Percentiles rank a stretch among this genome's conserved stretches.
Evolutionary conservation across 2,329 filamentous ascomycete species (phyloP).

Genomic region (Cercospora berteroae): DNA sequence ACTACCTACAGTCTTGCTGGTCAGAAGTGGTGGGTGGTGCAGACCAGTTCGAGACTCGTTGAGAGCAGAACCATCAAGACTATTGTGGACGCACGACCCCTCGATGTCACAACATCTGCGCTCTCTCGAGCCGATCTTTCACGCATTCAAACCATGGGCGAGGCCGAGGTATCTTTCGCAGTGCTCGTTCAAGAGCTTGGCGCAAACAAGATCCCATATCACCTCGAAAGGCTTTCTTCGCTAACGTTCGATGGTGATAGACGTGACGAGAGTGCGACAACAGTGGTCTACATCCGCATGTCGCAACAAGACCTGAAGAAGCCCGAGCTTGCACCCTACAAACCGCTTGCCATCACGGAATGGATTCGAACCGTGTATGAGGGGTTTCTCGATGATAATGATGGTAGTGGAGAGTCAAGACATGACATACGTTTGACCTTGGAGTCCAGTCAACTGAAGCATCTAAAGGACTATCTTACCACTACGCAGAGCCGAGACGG

Average conservation of each 20-base stretch:
- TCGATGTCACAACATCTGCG: conserved; percentile 8
- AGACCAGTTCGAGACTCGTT: conserved; percentile 50
- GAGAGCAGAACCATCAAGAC: conserved; percentile 10
- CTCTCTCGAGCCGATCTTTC: conserved; percentile 28
- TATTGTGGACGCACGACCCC: conserved; percentile 24
- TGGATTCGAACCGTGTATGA: conserved; percentile 19
- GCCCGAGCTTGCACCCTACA: background rate
- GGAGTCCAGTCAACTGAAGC: conserved; percentile 34
- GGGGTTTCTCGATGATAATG: conserved; percentile 5
- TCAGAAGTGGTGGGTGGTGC: conserved; percentile 75
- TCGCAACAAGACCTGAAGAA: conserved; percentile 1
- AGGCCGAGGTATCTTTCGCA: conserved; percentile 36
- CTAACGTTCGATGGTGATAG: conserved; percentile 9
- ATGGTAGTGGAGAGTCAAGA: conserved; percentile 28
- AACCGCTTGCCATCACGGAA: conserved; percentile 8
- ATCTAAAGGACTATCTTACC: conserved; percentile 40
- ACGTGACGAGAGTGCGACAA: conserved; percentile 1
- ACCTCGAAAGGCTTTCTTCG: conserved; percentile 21
- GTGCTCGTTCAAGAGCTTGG: conserved; percentile 31
- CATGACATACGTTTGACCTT: conserved; percentile 44
- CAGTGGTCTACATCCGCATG: conserved; percentile 13
- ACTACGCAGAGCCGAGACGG: conserved; percentile 50
- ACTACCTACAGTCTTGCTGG: conserved; percentile 68
- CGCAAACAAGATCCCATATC: conserved; percentile 24
- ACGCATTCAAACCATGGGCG: conserved; percentile 42